Evolutionary conservation across 495 filamentous ascomycete species (phyloP).

Genomic region (Penicillium bialowiezense): DNA sequence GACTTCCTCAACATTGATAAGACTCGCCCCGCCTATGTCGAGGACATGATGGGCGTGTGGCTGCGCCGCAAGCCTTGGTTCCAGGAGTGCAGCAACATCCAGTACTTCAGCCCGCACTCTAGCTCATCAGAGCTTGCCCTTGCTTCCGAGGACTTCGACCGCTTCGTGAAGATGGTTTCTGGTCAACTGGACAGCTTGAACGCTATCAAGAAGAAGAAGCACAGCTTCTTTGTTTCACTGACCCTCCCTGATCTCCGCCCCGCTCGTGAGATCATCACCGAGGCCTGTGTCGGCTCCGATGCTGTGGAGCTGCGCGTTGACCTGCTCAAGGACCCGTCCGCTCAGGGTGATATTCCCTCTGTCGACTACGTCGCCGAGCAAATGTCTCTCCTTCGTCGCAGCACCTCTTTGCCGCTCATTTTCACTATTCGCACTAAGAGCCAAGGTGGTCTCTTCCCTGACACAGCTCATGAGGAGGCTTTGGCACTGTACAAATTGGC

Average conservation of each 20-base stretch:
- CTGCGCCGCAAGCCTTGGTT: conserved; percentile 89
- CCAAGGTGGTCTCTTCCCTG: conserved; percentile 88
- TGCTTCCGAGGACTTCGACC: conserved; percentile 72
- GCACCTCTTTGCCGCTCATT: conserved; percentile 79
- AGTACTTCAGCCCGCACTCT: conserved; percentile 78
- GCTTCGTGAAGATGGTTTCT: conserved; percentile 72
- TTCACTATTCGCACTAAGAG: conserved; percentile 85
- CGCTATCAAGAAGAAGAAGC: conserved; percentile 63
- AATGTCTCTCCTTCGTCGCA: conserved; percentile 72
- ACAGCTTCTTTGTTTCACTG: conserved; percentile 90
- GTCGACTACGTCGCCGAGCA: conserved; percentile 78
- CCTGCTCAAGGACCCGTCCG: conserved; percentile 72
- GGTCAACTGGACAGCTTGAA: conserved; percentile 66
- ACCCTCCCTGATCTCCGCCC: conserved; percentile 72
- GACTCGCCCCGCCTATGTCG: conserved; percentile 87
- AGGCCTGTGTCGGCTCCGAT: conserved; percentile 80
- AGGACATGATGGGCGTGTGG: conserved; percentile 92
- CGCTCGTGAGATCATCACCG: conserved; percentile 60
- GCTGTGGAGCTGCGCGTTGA: conserved; percentile 95
- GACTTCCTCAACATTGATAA: conserved; percentile 87
- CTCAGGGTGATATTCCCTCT: conserved; percentile 55
- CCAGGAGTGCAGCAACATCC: conserved; percentile 89
- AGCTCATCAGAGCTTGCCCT: conserved; percentile 49
- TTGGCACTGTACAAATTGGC: conserved; percentile 73
- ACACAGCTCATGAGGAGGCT: conserved; percentile 66